Evolutionary conservation across 768 basidiomycete genomes (phyloP).

Genomic region (Rhizopogon roseolus): DNA sequence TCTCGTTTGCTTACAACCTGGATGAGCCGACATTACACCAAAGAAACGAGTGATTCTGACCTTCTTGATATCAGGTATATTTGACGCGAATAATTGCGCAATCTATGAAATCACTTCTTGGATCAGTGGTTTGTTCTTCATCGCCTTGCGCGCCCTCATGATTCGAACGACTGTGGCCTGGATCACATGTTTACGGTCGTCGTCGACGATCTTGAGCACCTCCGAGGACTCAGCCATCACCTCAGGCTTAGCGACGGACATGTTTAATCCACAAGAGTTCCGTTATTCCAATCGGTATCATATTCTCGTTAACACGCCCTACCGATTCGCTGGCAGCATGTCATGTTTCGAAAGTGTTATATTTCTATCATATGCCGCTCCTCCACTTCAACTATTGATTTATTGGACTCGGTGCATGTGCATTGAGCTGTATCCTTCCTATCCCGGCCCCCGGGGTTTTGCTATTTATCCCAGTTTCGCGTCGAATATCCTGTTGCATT

Average conservation of each 20-base stretch:
- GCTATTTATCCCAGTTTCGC: too few species aligned
- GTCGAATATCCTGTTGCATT: too few species aligned
- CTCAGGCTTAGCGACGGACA: too few species aligned
- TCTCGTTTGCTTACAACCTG: constrained; percentile 70
- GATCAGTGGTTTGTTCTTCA: constrained; percentile 89
- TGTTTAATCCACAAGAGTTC: too few species aligned
- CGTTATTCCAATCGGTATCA: too few species aligned
- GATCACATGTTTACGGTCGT: constrained; percentile 94
- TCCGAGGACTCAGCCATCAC: constrained; percentile 84
- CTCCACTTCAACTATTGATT: too few species aligned
- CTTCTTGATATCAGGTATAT: constrained; percentile 96
- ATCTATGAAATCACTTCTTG: constrained; percentile 89
- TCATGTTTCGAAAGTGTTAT: too few species aligned
- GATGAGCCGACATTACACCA: background rate
- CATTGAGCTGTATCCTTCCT: too few species aligned
- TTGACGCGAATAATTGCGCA: constrained; percentile 81
- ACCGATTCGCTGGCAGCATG: too few species aligned
- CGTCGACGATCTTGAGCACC: constrained; percentile 90
- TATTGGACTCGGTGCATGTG: too few species aligned
- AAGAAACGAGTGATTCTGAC: constrained; percentile 30
- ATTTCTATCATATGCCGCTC: too few species aligned
- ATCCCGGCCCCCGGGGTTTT: too few species aligned
- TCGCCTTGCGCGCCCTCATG: constrained; percentile 92
- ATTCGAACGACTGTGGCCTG: constrained; percentile 93
- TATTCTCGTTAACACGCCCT: constrained; percentile 73